Conservation (phyloP, 75 land plant genomes). For the Cunninghamia lanceolata region DNA sequence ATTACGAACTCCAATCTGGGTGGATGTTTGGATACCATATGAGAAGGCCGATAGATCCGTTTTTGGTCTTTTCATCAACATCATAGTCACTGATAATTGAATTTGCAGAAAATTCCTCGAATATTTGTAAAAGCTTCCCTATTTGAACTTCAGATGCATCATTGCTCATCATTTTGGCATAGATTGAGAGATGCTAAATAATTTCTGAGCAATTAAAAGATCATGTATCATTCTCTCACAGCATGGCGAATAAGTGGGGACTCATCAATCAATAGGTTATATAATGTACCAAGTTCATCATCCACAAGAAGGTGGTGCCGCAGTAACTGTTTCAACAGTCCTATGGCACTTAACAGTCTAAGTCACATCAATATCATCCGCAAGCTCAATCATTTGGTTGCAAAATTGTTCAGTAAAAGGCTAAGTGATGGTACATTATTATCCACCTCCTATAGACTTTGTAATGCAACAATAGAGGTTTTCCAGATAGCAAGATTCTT, state of each 20-base stretch:
- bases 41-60: constrained; percentile 45
- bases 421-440: constrained; percentile 88
- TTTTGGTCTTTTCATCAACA: constrained; percentile 32
- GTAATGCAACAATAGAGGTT: constrained; percentile 79
- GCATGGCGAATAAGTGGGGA: constrained; percentile 84
- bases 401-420: constrained; percentile 87
- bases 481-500: constrained; percentile 92
- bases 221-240: constrained; percentile 90
- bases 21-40: constrained; percentile 27
- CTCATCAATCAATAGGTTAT: constrained; percentile 92
- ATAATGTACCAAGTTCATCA: constrained; percentile 85
- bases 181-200: constrained; percentile 43
- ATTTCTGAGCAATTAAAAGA: constrained; percentile 83
- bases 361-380: constrained; percentile 90
- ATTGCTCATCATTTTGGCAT: constrained; percentile 31
- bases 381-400: constrained; percentile 94
- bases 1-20: not conserved
- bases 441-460: constrained; percentile 86
- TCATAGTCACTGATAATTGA: constrained; percentile 54
- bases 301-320: constrained; percentile 81
- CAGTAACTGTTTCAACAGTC: constrained; percentile 78
- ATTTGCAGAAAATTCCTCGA: constrained; percentile 82
- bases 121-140: constrained; percentile 35
- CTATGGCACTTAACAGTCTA: constrained; percentile 92
- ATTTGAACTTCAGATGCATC: constrained; percentile 53